phyloP scores from a whole-genome alignment of 805 yeast genomes.

The Ogataea henricii region DNA sequence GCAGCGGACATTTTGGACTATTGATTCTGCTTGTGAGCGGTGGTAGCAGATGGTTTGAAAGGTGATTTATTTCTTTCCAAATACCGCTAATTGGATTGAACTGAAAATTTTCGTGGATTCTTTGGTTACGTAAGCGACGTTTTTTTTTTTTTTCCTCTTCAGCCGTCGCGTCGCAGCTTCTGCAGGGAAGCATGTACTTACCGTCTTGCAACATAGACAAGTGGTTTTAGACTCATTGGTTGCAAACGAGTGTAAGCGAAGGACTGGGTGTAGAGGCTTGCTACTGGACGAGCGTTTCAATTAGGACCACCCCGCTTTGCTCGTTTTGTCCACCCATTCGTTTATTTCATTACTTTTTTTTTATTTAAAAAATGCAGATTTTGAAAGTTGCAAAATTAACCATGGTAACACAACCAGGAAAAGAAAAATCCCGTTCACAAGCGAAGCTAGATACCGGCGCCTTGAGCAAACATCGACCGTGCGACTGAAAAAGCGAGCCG shows the following conservation, averaged over 20 bases:
- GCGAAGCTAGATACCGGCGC: neutral
- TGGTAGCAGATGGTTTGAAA: too few relatives aligned
- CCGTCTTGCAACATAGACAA: too few relatives aligned
- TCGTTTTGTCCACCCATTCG: too few relatives aligned
- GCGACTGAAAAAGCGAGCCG: too few relatives aligned
- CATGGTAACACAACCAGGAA: neutral
- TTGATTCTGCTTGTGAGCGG: neutral
- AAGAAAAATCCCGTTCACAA: neutral
- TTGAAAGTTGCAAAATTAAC: neutral
- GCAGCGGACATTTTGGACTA: constrained; percentile 10
- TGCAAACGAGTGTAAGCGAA: too few relatives aligned
- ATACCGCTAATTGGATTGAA: constrained; percentile 6
- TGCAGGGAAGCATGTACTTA: too few relatives aligned
- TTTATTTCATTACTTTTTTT: neutral
- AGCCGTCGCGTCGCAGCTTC: too few relatives aligned
- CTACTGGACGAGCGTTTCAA: too few relatives aligned
- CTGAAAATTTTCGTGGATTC: neutral
- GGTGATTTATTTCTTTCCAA: neutral
- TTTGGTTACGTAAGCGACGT: neutral
- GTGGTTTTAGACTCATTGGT: too few relatives aligned
- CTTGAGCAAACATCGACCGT: too few relatives aligned
- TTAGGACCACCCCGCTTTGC: too few relatives aligned
- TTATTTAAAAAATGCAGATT: neutral
- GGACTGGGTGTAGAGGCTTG: too few relatives aligned
- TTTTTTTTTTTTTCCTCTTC: neutral